These are phyloP conservation scores for Ogataea paradorogensis DNA, from an alignment of 805 yeast genomes.

Conservation along the genomic window DNA sequence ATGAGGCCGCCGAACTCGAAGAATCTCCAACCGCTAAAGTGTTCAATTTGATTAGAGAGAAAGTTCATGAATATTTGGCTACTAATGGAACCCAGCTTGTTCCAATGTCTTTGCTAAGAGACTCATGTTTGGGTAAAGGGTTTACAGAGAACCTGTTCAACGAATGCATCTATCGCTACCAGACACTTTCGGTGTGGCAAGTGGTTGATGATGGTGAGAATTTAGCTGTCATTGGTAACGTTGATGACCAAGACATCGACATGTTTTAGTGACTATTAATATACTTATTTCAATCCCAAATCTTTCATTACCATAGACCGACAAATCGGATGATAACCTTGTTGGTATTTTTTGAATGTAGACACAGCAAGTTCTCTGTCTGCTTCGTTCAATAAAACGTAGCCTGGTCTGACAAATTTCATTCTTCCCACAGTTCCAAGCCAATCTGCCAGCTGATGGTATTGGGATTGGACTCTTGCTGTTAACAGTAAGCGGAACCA, in stretches of 20 bases:
- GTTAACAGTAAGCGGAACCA: slow-evolving; percentile 68
- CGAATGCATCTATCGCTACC: slow-evolving; percentile 74
- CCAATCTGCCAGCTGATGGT: slow-evolving; percentile 70
- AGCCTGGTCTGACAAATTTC: slow-evolving; percentile 92
- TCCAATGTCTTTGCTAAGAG: slow-evolving; percentile 50
- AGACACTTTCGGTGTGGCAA: slow-evolving; percentile 72
- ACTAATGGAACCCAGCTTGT: slow-evolving; percentile 34
- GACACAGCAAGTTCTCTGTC: slow-evolving; percentile 61
- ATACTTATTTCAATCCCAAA: slow-evolving; percentile 41
- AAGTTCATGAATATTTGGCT: slow-evolving; percentile 26
- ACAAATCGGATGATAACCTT: slow-evolving; percentile 81
- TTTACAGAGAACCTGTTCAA: slow-evolving; percentile 76
- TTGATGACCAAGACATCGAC: slow-evolving; percentile 36
- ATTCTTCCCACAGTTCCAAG: slow-evolving; percentile 89
- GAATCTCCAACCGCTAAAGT: slow-evolving; percentile 71
- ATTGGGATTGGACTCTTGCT: slow-evolving; percentile 45
- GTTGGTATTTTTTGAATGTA: slow-evolving; percentile 60
- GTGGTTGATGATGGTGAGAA: slow-evolving; percentile 65
- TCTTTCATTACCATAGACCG: slow-evolving; percentile 81
- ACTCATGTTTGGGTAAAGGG: slow-evolving; percentile 73
- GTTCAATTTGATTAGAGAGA: slow-evolving; percentile 62
- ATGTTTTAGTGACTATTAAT: slow-evolving; percentile 14
- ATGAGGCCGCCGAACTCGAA: slow-evolving; percentile 47
- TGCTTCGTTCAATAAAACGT: slow-evolving; percentile 58
- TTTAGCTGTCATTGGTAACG: slow-evolving; percentile 50